These are phyloP conservation scores for Leishmania lainsoni DNA, from an alignment of 208 protist species.

Conservation along the genomic window DNA sequence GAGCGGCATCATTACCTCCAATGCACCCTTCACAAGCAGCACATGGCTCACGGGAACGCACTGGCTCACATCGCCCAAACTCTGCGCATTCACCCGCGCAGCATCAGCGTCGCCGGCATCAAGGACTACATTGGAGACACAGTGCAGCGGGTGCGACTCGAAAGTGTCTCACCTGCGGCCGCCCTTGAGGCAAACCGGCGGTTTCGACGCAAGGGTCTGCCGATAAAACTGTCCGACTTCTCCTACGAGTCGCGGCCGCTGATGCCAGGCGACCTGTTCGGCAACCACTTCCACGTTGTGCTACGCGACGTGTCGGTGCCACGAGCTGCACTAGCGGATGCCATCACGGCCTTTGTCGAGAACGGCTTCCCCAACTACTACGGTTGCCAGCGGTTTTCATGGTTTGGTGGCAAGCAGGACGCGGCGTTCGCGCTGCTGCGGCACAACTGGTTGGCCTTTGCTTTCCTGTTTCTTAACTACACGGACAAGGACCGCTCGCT, in stretches of 20 bases:
- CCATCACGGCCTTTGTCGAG: conserved; percentile 50
- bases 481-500: conserved; percentile 58
- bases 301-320: conserved; percentile 75
- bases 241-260: conserved; percentile 75
- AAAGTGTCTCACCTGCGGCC: conserved; percentile 67
- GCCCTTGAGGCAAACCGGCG: conserved; percentile 61
- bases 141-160: conserved; percentile 74
- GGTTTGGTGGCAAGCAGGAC: conserved; percentile 82
- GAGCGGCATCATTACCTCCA: conserved; percentile 44
- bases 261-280: conserved; percentile 69
- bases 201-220: conserved; percentile 41
- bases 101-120: conserved; percentile 81
- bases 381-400: conserved; percentile 88
- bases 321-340: conserved; percentile 39
- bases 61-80: conserved; percentile 63
- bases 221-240: conserved; percentile 77
- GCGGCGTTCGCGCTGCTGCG: conserved; percentile 78
- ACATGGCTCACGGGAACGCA: conserved; percentile 73
- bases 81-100: conserved; percentile 77
- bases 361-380: conserved; percentile 90
- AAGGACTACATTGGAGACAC: conserved; percentile 91
- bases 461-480: conserved; percentile 88
- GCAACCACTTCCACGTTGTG: conserved; percentile 85
- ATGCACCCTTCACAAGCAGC: conserved; percentile 85
- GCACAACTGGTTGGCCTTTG: conserved; percentile 87